Percentiles rank a stretch among this genome's conserved stretches.
Evolutionary conservation across 306 rosid genomes (phyloP).

Genomic region (Castanopsis chinensis): DNA sequence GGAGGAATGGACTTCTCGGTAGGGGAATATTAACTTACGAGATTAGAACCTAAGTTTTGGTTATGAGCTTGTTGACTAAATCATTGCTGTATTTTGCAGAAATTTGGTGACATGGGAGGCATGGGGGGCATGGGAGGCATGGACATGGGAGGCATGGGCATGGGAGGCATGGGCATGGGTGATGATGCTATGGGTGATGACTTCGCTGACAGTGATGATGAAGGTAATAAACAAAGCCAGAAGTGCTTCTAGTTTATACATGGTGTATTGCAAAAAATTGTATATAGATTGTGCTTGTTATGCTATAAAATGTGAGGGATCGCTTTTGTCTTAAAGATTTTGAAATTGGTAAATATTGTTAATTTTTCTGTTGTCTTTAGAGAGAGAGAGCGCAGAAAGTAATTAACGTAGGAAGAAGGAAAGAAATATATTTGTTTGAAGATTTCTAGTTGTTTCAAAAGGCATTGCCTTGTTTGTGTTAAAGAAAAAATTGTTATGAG

Average conservation of each 20-base stretch:
- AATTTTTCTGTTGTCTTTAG: neutral
- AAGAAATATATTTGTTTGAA: neutral
- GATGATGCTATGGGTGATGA: conserved; percentile 55
- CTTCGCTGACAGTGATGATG: conserved; percentile 69
- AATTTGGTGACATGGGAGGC: conserved; percentile 67
- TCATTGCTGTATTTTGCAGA: conserved; percentile 45
- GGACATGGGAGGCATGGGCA: conserved; percentile 32
- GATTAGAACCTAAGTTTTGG: neutral
- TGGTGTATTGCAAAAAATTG: neutral
- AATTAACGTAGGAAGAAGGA: neutral
- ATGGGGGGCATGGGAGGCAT: conserved; percentile 23
- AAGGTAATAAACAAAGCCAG: conserved; percentile 39
- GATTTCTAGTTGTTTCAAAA: neutral
- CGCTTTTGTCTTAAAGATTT: neutral
- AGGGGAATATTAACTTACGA: conserved; percentile 23
- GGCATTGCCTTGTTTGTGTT: neutral
- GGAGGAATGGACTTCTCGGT: conserved; percentile 99
- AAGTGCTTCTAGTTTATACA: conserved; percentile 11
- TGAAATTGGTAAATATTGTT: neutral
- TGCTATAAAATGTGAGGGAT: neutral
- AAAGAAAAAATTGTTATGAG: neutral
- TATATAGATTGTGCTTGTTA: neutral
- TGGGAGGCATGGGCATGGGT: conserved; percentile 21
- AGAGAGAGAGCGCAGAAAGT: neutral
- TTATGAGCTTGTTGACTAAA: conserved; percentile 8